Percentiles rank a stretch among this genome's conserved stretches.
phyloP scores from a whole-genome alignment of 257 asterid genomes.

The Penstemon eatonii region DNA sequence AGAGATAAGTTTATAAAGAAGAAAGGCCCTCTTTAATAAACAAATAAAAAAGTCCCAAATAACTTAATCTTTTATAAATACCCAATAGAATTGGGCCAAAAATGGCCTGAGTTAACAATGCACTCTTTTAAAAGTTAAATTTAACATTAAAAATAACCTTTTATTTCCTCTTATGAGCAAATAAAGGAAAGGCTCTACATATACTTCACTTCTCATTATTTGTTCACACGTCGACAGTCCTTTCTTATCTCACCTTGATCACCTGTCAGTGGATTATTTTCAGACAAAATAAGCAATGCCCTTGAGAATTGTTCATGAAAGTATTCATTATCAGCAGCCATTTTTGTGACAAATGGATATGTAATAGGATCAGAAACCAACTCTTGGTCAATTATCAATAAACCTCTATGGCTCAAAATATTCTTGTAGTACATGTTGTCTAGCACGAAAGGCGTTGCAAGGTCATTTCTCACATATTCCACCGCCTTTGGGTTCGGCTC shows the following conservation, averaged over 20 bases:
- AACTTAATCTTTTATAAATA: too few species aligned
- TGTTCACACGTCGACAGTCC: slow-evolving; percentile 62
- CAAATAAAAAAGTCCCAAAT: too few species aligned
- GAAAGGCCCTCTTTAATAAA: too few species aligned
- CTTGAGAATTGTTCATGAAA: slow-evolving; percentile 64
- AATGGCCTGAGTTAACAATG: too few species aligned
- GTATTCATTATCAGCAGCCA: slow-evolving; percentile 72
- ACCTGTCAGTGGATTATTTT: slow-evolving; percentile 60
- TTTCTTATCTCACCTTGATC: slow-evolving; percentile 65
- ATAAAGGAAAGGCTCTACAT: not conserved
- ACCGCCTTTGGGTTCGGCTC: slow-evolving; percentile 52
- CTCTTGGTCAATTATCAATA: slow-evolving; percentile 54
- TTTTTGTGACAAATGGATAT: slow-evolving; percentile 61
- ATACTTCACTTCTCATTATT: not conserved
- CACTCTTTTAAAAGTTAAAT: too few species aligned
- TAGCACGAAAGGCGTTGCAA: slow-evolving; percentile 54
- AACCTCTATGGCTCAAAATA: slow-evolving; percentile 53
- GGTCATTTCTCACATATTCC: slow-evolving; percentile 61
- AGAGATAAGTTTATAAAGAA: too few species aligned
- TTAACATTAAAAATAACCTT: too few species aligned
- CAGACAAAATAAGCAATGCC: slow-evolving; percentile 60
- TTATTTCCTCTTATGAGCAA: too few species aligned
- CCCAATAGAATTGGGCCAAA: too few species aligned
- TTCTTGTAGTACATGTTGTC: slow-evolving; percentile 75
- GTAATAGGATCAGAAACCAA: slow-evolving; percentile 60